Conservation (phyloP, 2,329 filamentous ascomycete species). For the Leptographium wingfieldii region DNA sequence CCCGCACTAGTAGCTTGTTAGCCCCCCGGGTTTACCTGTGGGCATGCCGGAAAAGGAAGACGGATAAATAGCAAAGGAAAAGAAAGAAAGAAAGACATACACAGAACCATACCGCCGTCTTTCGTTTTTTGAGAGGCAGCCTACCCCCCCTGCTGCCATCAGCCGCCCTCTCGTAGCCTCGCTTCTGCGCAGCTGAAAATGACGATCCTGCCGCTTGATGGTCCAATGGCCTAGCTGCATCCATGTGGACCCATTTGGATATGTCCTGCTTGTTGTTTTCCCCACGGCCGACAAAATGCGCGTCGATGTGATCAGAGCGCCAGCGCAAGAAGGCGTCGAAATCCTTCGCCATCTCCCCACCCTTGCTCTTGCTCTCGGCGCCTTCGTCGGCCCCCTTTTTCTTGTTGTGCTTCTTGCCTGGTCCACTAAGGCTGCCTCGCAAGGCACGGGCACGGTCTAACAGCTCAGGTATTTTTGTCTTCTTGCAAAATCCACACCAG, state of each 20-base stretch:
- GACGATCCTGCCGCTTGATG: neutral
- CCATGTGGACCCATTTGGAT: slow-evolving; percentile 7
- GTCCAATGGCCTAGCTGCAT: neutral
- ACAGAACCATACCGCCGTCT: neutral
- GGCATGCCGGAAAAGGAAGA: neutral
- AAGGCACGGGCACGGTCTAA: neutral
- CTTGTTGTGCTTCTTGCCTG: neutral
- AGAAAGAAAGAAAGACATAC: neutral
- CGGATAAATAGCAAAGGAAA: neutral
- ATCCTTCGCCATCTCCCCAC: neutral
- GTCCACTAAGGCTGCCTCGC: neutral
- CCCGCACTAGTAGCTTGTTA: neutral
- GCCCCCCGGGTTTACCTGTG: neutral
- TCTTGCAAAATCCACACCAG: slow-evolving; percentile 78
- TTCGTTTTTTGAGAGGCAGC: neutral
- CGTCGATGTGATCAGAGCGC: slow-evolving; percentile 60
- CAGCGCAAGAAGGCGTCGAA: slow-evolving; percentile 22
- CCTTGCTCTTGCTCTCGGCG: neutral
- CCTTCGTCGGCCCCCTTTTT: neutral
- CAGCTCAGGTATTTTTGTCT: neutral
- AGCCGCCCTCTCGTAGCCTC: neutral
- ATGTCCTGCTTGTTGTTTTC: slow-evolving; percentile 28
- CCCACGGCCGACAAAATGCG: slow-evolving; percentile 48
- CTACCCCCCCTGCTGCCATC: neutral
- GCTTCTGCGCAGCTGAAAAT: neutral